Percentiles rank a stretch among this genome's conserved stretches.
These are phyloP conservation scores for Gossypium longicalyx DNA, from an alignment of 345 rosid genomes.

Conservation along the genomic window DNA sequence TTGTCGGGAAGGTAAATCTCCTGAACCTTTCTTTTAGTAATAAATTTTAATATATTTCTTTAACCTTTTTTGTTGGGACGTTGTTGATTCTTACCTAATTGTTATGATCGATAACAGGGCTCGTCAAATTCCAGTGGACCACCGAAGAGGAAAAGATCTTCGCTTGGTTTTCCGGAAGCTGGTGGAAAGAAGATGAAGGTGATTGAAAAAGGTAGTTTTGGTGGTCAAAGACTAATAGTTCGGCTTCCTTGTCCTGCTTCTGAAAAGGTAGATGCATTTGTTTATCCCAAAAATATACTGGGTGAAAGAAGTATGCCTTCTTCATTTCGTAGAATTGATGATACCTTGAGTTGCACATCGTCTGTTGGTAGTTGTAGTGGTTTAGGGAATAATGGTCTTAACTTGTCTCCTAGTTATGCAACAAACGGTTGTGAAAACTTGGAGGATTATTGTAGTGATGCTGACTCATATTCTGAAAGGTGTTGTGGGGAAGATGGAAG, in stretches of 20 bases:
- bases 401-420: constrained; percentile 22
- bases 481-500: constrained; percentile 22
- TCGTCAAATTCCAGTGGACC: not conserved
- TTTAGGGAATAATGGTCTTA: constrained; percentile 24
- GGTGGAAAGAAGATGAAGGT: not conserved
- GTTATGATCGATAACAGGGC: not conserved
- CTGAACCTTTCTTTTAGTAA: not conserved
- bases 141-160: constrained; percentile 1
- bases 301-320: constrained; percentile 34
- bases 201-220: constrained; percentile 2
- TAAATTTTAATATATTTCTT: not conserved
- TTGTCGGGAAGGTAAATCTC: constrained; percentile 15
- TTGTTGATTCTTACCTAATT: not conserved
- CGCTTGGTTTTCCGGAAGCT: not conserved
- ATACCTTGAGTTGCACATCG: constrained; percentile 38
- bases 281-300: constrained; percentile 9
- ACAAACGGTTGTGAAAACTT: constrained; percentile 30
- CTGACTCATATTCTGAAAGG: constrained; percentile 35
- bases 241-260: constrained; percentile 5
- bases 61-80: not conserved
- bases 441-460: constrained; percentile 39
- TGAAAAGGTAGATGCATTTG: constrained; percentile 17
- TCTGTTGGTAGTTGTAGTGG: constrained; percentile 75
- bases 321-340: constrained; percentile 32
- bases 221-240: not conserved